Evolutionary conservation across 257 asterid genomes (phyloP), one percentile per base, ranked within the genome.

Genomic region (Forsythia viridissima): DNA sequence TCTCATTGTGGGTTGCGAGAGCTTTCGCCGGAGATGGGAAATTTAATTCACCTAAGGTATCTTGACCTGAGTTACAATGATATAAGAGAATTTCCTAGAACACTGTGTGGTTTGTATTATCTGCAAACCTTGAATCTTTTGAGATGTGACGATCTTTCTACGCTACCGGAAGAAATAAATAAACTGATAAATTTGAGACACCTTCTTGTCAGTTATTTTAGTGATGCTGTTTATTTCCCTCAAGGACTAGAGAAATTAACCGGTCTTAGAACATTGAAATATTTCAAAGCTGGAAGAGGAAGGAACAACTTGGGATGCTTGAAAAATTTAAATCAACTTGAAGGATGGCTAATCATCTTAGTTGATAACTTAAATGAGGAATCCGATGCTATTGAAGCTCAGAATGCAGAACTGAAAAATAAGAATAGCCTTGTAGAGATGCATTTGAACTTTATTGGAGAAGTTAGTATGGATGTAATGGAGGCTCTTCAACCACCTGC

Each of bases 191-290:
- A 30, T 30, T 30, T 30, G 34, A 30, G 34, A 30, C 34, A 30
- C 34, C 34, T 30, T 30, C 34, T 30, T 30, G 34, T 30, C 34
- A 30, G 34, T 0, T 4, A 44, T n/a, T 8, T 39, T 2, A 4
- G 8, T 2, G 9, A 51, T 34, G 20, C 15, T n/a, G 2, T 4
- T 36, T 36, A 10, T n/a, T 43, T 41, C 36, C 80, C 71, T 3
- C 16, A 6, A 34, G 85, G 77, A 43, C 5, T 82, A 3, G 61
- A 6, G 69, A 74, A 59, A 13, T 42, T 82, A 72, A 78, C 75
- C 2, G 12, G 8, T 34, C 30, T 82, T 46, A 43, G 12, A 18
- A 74, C 70, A 4, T 63, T 82, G 61, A 30, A 1, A 5, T 5
- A 10, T 4, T 66, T 76, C 18, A 63, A 37, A 6, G 59, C 55